Conservation (phyloP, 2,329 filamentous ascomycete species). For the Colletotrichum agaves region DNA sequence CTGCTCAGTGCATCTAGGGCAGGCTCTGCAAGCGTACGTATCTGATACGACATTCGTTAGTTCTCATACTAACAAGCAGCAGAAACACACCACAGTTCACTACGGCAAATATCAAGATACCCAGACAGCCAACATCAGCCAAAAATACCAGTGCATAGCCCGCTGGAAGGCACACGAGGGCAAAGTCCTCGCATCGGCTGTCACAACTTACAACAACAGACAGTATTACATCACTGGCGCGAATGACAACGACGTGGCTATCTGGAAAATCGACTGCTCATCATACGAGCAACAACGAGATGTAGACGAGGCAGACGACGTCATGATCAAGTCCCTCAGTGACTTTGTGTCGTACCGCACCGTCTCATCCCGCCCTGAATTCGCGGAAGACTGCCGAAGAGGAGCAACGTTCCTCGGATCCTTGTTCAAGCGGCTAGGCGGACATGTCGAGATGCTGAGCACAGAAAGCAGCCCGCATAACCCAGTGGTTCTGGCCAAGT, state of each 20-base stretch:
- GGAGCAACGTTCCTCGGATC: constrained; percentile 91
- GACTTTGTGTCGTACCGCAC: constrained; percentile 94
- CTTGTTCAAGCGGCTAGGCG: constrained; percentile 92
- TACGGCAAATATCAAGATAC: constrained; percentile 66
- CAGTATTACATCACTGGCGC: constrained; percentile 94
- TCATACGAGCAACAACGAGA: constrained; percentile 40
- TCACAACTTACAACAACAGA: constrained; percentile 74
- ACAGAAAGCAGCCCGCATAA: constrained; percentile 79
- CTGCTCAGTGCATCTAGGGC: constrained; percentile 91
- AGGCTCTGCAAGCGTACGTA: constrained; percentile 81
- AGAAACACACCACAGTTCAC: constrained; percentile 76
- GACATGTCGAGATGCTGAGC: constrained; percentile 88
- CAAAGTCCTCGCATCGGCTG: constrained; percentile 86
- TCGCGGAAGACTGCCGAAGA: constrained; percentile 89
- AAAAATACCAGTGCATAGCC: constrained; percentile 83
- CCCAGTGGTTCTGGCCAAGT: constrained; percentile 92
- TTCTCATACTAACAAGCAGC: constrained; percentile 38
- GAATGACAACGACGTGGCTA: constrained; percentile 88
- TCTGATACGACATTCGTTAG: neutral
- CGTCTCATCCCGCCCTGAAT: constrained; percentile 86
- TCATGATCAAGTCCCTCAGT: constrained; percentile 76
- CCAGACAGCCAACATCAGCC: constrained; percentile 68
- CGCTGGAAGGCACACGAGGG: constrained; percentile 87
- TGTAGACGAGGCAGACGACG: constrained; percentile 58
- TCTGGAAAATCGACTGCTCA: constrained; percentile 77